Evolutionary conservation across 2,329 filamentous ascomycete genomes (phyloP).

Genomic region (Sporothrix luriei): DNA sequence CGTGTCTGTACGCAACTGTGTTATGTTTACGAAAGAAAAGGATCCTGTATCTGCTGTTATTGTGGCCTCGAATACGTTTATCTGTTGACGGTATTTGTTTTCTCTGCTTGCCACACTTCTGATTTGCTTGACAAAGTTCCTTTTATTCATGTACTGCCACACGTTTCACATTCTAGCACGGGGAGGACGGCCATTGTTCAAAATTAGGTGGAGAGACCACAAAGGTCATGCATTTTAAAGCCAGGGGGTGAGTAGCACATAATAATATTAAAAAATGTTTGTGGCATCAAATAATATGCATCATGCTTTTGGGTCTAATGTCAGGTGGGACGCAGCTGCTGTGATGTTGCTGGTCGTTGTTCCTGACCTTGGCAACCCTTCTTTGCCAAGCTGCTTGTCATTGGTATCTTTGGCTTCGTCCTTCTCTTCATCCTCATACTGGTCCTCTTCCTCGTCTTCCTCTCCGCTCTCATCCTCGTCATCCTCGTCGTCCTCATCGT

Average conservation of each 20-base stretch:
- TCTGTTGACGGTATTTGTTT: neutral
- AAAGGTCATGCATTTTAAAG: constrained; percentile 19
- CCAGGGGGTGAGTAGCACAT: neutral
- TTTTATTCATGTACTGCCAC: constrained; percentile 25
- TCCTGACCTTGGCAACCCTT: neutral
- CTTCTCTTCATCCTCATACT: constrained; percentile 27
- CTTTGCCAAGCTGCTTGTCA: neutral
- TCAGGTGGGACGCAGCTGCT: constrained; percentile 26
- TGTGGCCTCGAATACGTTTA: constrained; percentile 1
- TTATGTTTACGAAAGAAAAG: neutral
- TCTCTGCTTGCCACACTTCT: constrained; percentile 16
- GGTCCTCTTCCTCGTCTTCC: constrained; percentile 38
- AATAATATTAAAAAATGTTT: constrained; percentile 23
- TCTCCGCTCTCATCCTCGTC: constrained; percentile 42
- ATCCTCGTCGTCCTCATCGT: constrained; percentile 40
- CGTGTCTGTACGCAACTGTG: neutral
- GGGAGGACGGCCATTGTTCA: neutral
- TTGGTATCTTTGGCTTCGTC: neutral
- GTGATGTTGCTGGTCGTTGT: constrained; percentile 20
- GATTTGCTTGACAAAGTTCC: constrained; percentile 16
- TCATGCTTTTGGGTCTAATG: constrained; percentile 23
- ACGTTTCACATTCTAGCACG: constrained; percentile 18
- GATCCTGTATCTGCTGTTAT: neutral
- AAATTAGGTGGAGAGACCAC: neutral
- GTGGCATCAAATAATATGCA: neutral